Evolutionary conservation across 2,329 filamentous ascomycete genomes (phyloP), one percentile per base, ranked within the genome.

Genomic region (Colletotrichum sp.): DNA sequence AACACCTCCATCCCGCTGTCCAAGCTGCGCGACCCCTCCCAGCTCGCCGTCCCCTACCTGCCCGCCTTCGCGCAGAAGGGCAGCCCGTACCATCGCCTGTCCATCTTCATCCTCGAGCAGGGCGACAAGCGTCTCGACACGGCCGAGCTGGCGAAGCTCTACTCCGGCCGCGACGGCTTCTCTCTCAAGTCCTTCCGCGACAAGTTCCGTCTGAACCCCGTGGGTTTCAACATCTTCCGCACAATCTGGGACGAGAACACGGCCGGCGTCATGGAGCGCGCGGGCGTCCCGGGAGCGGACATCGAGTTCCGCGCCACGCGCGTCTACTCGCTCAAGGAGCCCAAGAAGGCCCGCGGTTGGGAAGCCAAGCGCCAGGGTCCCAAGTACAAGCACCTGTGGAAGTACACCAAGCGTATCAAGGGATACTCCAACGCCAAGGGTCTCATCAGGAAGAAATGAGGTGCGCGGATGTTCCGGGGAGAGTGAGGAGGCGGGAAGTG

Each of bases 21-120:
- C 80, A 89, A 89, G 79, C 88, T 95, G 79, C 87, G 90, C 73
- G 84, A 87, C 77, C 88, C 91, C 24, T 87, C 89, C 34, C 93
- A 97, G 84, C 89, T 97, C 65, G 92, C 95, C 72, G 86, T 92
- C 5, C 93, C 95, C 3, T 99, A 96, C 95, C 88, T 96, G 28
- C 94, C 96, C 1, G 94, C 97, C 2, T 95, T 94, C 82, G 93
- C 95, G 1, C 95, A 98, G 83, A 98, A 97, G 88, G 97, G 97
- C 73, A 91, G 94, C 3, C 95, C 95, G 2, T 98, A 99, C 86
- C 97, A 99, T 85, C 94, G 97, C 68, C 89, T 99, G 71, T 93
- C 93, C 64, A 87, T 99, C 76, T 94, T 97, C 83, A 88, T 99
- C 26, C 88, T 99, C 66, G 92, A 98, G 86, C 97, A 99, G 85